phyloP scores from a whole-genome alignment of 2,329 filamentous ascomycete genomes.

The Trichoderma asperellum region DNA sequence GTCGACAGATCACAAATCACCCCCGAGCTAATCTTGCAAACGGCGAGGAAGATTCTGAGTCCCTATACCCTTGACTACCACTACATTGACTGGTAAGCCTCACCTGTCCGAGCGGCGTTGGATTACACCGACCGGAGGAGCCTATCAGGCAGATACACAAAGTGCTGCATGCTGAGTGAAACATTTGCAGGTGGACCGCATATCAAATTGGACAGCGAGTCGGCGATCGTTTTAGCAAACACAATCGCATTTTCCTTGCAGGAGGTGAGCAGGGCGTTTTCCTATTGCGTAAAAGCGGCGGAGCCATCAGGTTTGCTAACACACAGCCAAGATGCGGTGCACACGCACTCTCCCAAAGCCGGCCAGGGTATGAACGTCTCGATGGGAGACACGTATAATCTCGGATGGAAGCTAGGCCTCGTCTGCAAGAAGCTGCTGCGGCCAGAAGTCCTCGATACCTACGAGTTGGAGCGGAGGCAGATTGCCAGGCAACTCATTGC shows the following conservation, averaged over 20 bases:
- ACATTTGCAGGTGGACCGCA: slow-evolving; percentile 35
- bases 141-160: background rate
- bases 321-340: slow-evolving; percentile 53
- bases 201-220: slow-evolving; percentile 70
- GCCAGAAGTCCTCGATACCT: slow-evolving; percentile 52
- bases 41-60: slow-evolving; percentile 66
- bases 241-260: slow-evolving; percentile 67
- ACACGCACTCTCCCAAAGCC: slow-evolving; percentile 62
- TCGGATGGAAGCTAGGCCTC: slow-evolving; percentile 59
- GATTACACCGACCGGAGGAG: background rate
- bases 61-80: slow-evolving; percentile 69
- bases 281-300: slow-evolving; percentile 48
- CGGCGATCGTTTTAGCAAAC: slow-evolving; percentile 58
- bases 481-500: slow-evolving; percentile 69
- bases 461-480: slow-evolving; percentile 56
- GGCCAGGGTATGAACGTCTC: slow-evolving; percentile 74
- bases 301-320: background rate
- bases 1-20: slow-evolving; percentile 67
- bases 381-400: slow-evolving; percentile 65
- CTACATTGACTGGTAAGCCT: slow-evolving; percentile 64
- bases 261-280: slow-evolving; percentile 52
- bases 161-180: slow-evolving; percentile 2
- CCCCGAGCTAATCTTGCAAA: slow-evolving; percentile 63
- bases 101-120: background rate
- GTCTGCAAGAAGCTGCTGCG: slow-evolving; percentile 50